A percentile compares a stretch with the other conserved stretches of the same genome.
Evolutionary conservation across 192 early-diverging fungal genomes (phyloP).

Genomic region (Kickxella alabastrina): DNA sequence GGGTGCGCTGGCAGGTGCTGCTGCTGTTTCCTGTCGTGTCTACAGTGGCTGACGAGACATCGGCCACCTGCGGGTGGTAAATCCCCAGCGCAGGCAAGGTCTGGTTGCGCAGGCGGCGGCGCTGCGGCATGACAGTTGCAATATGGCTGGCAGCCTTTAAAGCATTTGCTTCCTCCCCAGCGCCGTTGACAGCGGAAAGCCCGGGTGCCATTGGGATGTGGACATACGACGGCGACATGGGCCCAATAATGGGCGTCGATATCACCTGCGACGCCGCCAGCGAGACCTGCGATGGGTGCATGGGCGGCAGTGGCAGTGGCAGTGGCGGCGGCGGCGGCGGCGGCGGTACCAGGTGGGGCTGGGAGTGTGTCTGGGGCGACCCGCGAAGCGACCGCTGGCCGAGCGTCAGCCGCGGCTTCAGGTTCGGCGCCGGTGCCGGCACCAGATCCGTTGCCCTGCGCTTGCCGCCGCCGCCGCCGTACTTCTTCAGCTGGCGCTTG

Average conservation of each 20-base stretch:
- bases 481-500: conserved; percentile 46
- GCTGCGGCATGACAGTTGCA: conserved; percentile 2
- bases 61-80: not conserved
- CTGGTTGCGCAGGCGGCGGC: conserved; percentile 4
- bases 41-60: not conserved
- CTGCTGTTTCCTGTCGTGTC: not conserved
- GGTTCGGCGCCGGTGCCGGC: not conserved
- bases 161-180: not conserved
- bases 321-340: not conserved
- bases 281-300: not conserved
- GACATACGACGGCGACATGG: conserved; percentile 33
- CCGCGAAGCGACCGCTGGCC: not conserved
- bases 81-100: conserved; percentile 1
- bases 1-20: not conserved
- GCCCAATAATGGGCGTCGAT: conserved; percentile 20
- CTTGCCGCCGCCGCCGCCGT: conserved; percentile 46
- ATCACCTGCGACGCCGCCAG: conserved; percentile 4
- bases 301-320: not conserved
- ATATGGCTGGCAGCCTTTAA: not conserved
- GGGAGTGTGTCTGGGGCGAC: not conserved
- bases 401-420: conserved; percentile 13
- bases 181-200: conserved; percentile 27
- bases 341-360: not conserved
- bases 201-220: conserved; percentile 9
- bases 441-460: conserved; percentile 33